Evolutionary conservation across 371 early-diverging fungal genomes (phyloP), one percentile per base, ranked within the genome.

Genomic region (Parasitella parasitica): DNA sequence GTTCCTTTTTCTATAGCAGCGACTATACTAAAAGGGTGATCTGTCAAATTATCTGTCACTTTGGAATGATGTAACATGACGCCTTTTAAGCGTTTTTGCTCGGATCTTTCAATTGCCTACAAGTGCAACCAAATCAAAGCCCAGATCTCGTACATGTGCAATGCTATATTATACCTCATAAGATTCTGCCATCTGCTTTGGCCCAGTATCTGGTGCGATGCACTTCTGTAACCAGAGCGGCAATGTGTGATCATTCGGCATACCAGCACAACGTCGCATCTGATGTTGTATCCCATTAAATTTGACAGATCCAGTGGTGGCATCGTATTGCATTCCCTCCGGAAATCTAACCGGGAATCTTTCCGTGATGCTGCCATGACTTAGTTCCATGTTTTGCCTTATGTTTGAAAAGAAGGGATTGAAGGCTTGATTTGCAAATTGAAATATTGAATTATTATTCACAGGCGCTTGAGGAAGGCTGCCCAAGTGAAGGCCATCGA

Each of bases 1-100:
- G 74, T 64, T 4, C 83, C 86, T 48, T 81, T 80, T 66, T 86
- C 88, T 11, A 83, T 66, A 8, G 76, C 78, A 11, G 80, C 77
- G 9, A 81, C 65, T 24, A 86, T 81, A 38, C 84, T 82, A 32
- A 73, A 75, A 11, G 75, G 78, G 35, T 67, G 59, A 3, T 68
- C 64, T 11, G 63, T 35, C 1, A 54, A 61, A 37, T 59, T 61
- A 60, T 57, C 54, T 38, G 54, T 50, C 50, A 59, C 37, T 61
- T 57, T 41, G 28, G 69, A 64, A 64, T 66, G 82, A 49, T 73
- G 81, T 27, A 63, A 62, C 75, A 78, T 77, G 62, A 87, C 50
- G n/a, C 76, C 57, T 48, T 80, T 80, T 46, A 86, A 64, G 6
- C 87, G 73, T 38, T 75, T 76, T 67, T 82, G 73, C 48, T 85